A percentile compares a stretch with the other conserved stretches of the same genome.
Evolutionary conservation across 2,329 filamentous ascomycete species (phyloP).

Genomic region (Hysterium pulicare): DNA sequence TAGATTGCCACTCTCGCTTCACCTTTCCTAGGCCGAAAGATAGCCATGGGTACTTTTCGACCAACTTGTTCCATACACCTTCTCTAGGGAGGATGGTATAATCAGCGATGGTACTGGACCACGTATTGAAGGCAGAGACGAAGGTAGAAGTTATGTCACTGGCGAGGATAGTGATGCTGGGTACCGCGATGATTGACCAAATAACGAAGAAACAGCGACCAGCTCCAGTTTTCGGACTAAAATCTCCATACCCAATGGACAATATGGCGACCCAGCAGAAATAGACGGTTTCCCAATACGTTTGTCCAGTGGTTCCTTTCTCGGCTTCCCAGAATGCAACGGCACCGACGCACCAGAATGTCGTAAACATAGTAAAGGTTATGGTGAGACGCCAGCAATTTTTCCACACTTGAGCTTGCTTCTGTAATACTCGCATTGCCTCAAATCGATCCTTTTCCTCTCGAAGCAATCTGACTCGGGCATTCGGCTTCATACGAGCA

Average conservation of each 20-base stretch:
- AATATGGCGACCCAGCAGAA: conserved; percentile 75
- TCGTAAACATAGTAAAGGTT: conserved; percentile 62
- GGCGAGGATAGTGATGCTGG: conserved; percentile 72
- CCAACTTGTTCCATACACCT: conserved; percentile 47
- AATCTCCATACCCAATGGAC: conserved; percentile 80
- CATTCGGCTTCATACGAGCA: not conserved
- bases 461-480: conserved; percentile 46
- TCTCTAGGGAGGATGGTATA: conserved; percentile 59
- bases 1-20: conserved; percentile 4
- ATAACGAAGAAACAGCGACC: conserved; percentile 81
- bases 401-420: conserved; percentile 57
- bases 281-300: conserved; percentile 74
- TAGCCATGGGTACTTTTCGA: conserved; percentile 43
- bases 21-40: conserved; percentile 30
- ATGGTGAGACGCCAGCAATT: conserved; percentile 68
- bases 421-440: conserved; percentile 74
- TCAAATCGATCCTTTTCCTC: conserved; percentile 61
- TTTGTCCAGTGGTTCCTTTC: conserved; percentile 49
- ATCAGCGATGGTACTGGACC: conserved; percentile 56
- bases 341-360: conserved; percentile 77
- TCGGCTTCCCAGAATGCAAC: conserved; percentile 65
- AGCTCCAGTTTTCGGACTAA: conserved; percentile 66
- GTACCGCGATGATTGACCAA: conserved; percentile 77
- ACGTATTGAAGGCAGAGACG: conserved; percentile 57
- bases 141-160: conserved; percentile 66